phyloP scores from a whole-genome alignment of 495 filamentous ascomycete species.

The Daldinia decipiens region DNA sequence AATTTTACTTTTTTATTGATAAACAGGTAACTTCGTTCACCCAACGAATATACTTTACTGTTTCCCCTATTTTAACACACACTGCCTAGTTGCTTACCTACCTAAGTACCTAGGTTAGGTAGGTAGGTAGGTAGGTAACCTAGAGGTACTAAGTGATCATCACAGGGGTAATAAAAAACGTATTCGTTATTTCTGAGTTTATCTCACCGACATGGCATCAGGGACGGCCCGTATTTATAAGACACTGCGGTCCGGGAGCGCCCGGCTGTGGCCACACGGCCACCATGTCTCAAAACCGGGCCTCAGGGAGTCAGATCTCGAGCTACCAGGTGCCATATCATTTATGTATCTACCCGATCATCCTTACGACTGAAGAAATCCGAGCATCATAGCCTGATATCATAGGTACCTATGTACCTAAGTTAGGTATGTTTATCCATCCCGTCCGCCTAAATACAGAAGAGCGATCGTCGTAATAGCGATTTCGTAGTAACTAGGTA shows the following conservation, averaged over 20 bases:
- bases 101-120: too few relatives aligned
- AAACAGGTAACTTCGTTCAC: background rate
- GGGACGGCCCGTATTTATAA: constrained; percentile 7
- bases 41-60: background rate
- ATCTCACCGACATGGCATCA: background rate
- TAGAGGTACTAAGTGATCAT: background rate
- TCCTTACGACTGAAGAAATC: background rate
- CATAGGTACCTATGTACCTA: too few relatives aligned
- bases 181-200: background rate
- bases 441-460: background rate
- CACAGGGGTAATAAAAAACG: background rate
- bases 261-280: background rate
- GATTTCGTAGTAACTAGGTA: background rate
- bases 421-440: too few relatives aligned
- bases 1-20: too few relatives aligned
- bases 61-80: background rate
- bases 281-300: background rate
- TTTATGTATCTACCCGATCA: background rate
- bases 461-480: background rate
- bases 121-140: too few relatives aligned
- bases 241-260: background rate
- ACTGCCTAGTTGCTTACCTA: background rate
- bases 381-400: too few relatives aligned
- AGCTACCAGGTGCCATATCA: background rate
- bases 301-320: background rate